Evolutionary conservation across 257 asterid species (phyloP), one percentile per base, ranked within the genome.

Genomic region (Buddleja alternifolia): DNA sequence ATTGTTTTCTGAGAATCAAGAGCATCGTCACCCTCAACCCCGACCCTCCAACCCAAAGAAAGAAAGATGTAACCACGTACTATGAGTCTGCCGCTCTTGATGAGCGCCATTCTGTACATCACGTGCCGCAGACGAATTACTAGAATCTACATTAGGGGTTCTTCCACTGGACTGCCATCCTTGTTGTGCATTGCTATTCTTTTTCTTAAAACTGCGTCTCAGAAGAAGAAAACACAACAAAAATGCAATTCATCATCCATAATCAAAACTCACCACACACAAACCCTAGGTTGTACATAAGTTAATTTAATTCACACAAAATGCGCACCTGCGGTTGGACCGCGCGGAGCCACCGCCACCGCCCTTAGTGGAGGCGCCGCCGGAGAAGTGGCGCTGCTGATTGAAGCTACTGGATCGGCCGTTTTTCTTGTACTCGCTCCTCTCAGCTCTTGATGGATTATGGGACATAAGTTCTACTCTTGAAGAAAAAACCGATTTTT

Each of bases 31-130:
- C 36, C 40, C 44, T 24, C 57, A 29, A 15, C 10, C 47, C 29
- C 16, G 8, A 32, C 36, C 1, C 46, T n/a, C 9, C 29, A 2
- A 4, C 7, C 25, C 39, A 21, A 7, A 42, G 23, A n/a, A 47
- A 20, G 5, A 17, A 44, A 44, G 8, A 11, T 10, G 12, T 46
- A 52, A 73, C 3, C 14, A 53, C 78, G 3, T 76, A 82, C 86
- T 66, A 8, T 60, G 58, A 58, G 62, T 37, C 12, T 64, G 76
- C 74, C 60, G 84, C 58, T 73, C 80, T 32, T 73, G 84, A 73
- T 76, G 85, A 54, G 87, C 80, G 15, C 88, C 95, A 76, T 90
- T 88, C 83, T 79, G 89, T 19, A 76, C 79, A 53, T 63, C 72
- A 54, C 58, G 80, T 5, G 71, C 56, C 10, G 73, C 82, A 47